Conservation (phyloP, 441 rosid species). For the Gossypium lobatum region DNA sequence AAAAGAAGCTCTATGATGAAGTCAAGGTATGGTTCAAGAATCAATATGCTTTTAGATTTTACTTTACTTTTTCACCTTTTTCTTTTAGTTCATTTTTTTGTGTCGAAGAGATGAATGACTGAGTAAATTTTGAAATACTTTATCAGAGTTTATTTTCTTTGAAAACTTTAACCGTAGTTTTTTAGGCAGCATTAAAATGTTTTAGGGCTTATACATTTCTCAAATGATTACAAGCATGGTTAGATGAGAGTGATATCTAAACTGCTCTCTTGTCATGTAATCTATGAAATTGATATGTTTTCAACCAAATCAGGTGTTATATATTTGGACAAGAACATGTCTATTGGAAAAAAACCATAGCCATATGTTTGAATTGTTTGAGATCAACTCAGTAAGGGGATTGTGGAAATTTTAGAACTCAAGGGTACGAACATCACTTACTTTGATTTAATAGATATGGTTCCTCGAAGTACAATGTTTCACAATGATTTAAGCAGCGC, state of each 20-base stretch:
- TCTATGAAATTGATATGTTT: background rate
- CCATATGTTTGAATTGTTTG: background rate
- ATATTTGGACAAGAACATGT: background rate
- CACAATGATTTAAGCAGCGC: background rate
- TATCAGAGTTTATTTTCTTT: background rate
- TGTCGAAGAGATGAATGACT: background rate
- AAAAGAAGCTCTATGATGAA: slow-evolving; percentile 57
- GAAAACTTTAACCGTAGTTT: background rate
- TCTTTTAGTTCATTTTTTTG: slow-evolving; percentile 4
- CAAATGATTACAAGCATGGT: background rate
- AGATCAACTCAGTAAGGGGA: background rate
- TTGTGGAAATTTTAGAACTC: background rate
- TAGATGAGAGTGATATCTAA: background rate
- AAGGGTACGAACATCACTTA: background rate
- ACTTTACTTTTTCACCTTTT: slow-evolving; percentile 12
- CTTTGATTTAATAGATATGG: background rate
- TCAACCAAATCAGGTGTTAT: background rate
- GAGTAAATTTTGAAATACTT: background rate
- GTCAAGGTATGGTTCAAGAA: slow-evolving; percentile 41
- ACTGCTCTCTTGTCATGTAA: background rate
- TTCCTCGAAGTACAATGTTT: background rate
- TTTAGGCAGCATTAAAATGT: background rate
- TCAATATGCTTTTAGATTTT: background rate
- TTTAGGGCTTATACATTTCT: background rate
- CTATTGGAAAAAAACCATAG: background rate